These are phyloP conservation scores for Ceriops decandra DNA, from an alignment of 345 rosid genomes.

Conservation along the genomic window DNA sequence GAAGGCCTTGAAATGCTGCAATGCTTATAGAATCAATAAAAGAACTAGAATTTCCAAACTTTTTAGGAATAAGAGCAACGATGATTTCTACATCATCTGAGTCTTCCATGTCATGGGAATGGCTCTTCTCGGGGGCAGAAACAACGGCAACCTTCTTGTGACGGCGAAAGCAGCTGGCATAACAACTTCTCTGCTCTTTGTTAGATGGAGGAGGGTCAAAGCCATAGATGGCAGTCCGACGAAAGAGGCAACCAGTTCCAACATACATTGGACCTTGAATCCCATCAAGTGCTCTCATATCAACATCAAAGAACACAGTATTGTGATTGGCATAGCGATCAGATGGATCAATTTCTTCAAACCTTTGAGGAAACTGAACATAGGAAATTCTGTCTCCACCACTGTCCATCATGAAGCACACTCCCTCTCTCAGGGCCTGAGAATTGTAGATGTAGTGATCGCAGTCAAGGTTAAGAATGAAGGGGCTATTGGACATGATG, in stretches of 20 bases:
- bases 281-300: constrained; percentile 80
- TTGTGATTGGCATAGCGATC: constrained; percentile 83
- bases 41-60: constrained; percentile 63
- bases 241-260: constrained; percentile 87
- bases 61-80: constrained; percentile 51
- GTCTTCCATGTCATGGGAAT: constrained; percentile 19
- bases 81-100: constrained; percentile 41
- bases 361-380: constrained; percentile 86
- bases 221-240: constrained; percentile 72
- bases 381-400: constrained; percentile 43
- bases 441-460: constrained; percentile 81
- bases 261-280: constrained; percentile 87
- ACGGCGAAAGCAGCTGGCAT: constrained; percentile 44
- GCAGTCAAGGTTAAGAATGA: constrained; percentile 81
- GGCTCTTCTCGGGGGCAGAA: constrained; percentile 41
- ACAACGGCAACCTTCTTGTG: constrained; percentile 39
- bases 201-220: constrained; percentile 53
- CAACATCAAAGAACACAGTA: constrained; percentile 78
- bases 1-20: constrained; percentile 68
- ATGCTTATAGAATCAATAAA: constrained; percentile 49
- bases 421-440: constrained; percentile 65
- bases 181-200: constrained; percentile 33
- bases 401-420: constrained; percentile 86
- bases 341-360: constrained; percentile 83
- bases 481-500: constrained; percentile 83